These are phyloP conservation scores for Avena insularis DNA, from an alignment of 176 grass and related monocot species.

Conservation along the genomic window DNA sequence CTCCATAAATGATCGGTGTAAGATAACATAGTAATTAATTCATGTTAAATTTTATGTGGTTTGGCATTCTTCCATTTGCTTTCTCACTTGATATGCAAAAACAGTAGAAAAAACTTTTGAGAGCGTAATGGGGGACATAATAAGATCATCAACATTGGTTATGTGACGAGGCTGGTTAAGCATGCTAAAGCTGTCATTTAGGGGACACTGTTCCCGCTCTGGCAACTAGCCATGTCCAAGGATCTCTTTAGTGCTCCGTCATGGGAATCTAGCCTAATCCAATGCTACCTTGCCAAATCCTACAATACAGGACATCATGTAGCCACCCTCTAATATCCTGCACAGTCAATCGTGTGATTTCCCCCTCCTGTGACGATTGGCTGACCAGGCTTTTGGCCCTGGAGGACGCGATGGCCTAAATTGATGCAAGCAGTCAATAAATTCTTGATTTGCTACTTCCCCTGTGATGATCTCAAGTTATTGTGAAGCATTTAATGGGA, in stretches of 20 bases:
- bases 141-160: background rate
- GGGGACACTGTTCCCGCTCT: background rate
- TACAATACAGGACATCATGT: background rate
- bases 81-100: background rate
- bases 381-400: background rate
- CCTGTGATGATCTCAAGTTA: background rate
- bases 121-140: background rate
- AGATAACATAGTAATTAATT: background rate
- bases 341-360: background rate
- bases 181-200: background rate
- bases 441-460: background rate
- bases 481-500: background rate
- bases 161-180: background rate
- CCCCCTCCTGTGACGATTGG: background rate
- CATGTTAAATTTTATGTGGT: background rate
- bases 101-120: background rate
- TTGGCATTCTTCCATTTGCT: background rate
- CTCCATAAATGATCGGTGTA: conserved; percentile 5
- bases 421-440: background rate
- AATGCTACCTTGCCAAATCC: background rate
- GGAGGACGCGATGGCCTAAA: background rate
- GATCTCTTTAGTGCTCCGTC: background rate
- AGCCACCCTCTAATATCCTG: background rate
- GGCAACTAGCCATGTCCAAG: background rate
- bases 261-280: background rate